phyloP scores from a whole-genome alignment of 768 basidiomycete species.

The Fibroporia radiculosa region DNA sequence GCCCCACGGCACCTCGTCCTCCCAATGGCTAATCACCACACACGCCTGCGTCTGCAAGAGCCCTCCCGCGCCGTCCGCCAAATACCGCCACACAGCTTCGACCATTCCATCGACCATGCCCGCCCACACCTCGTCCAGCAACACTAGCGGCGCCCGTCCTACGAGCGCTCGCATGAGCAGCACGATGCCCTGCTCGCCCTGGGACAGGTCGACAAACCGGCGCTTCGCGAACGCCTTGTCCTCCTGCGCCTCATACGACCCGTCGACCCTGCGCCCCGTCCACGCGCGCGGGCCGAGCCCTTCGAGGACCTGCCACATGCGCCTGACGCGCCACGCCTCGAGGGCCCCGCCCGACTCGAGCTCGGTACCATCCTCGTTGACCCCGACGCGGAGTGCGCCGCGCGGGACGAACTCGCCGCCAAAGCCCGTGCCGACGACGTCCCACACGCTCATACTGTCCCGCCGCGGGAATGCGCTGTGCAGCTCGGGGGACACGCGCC shows the following conservation, averaged over 20 bases:
- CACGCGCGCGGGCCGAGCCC: conserved; percentile 56
- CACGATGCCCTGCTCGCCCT: conserved; percentile 73
- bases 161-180: conserved; percentile 85
- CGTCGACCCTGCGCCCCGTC: conserved; percentile 16
- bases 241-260: conserved; percentile 13
- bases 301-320: conserved; percentile 52
- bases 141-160: conserved; percentile 58
- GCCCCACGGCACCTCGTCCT: conserved; percentile 85
- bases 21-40: conserved; percentile 85
- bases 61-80: conserved; percentile 43
- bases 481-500: conserved; percentile 83
- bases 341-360: conserved; percentile 31
- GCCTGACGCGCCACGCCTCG: conserved; percentile 30
- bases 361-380: conserved; percentile 30
- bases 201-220: conserved; percentile 56
- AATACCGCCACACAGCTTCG: conserved; percentile 48
- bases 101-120: conserved; percentile 87
- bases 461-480: conserved; percentile 85
- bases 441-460: conserved; percentile 58
- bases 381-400: conserved; percentile 37
- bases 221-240: conserved; percentile 36
- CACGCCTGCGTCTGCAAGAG: conserved; percentile 60
- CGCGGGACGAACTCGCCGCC: conserved; percentile 70
- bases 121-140: conserved; percentile 90
- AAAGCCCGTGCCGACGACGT: conserved; percentile 84